phyloP scores from a whole-genome alignment of 805 yeast species.

The Maudiozyma saulgeensis region DNA sequence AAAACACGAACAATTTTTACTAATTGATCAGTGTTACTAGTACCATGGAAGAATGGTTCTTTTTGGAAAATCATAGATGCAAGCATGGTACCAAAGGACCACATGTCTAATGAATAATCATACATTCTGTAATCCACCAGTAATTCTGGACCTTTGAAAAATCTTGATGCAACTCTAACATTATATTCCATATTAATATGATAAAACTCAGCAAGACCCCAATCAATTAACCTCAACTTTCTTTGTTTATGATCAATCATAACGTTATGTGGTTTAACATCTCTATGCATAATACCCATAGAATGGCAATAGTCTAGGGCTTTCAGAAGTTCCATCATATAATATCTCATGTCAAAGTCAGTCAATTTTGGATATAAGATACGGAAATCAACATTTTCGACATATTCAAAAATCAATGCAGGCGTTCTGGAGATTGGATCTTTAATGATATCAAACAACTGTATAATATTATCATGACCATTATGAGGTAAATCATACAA shows the following conservation, averaged over 20 bases:
- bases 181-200: conserved; percentile 84
- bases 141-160: conserved; percentile 89
- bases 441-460: conserved; percentile 67
- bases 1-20: conserved; percentile 81
- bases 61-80: conserved; percentile 84
- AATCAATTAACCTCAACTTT: conserved; percentile 74
- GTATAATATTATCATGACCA: conserved; percentile 58
- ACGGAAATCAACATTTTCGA: conserved; percentile 76
- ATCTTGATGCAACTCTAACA: conserved; percentile 88
- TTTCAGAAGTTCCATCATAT: conserved; percentile 68
- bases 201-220: conserved; percentile 94
- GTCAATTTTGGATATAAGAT: conserved; percentile 70
- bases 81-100: conserved; percentile 91
- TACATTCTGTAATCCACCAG: conserved; percentile 78
- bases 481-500: conserved; percentile 27
- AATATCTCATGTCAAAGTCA: conserved; percentile 67
- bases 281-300: conserved; percentile 93
- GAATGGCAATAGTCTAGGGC: conserved; percentile 88
- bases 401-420: conserved; percentile 76
- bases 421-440: conserved; percentile 78
- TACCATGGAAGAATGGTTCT: conserved; percentile 90
- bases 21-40: conserved; percentile 81
- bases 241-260: conserved; percentile 79
- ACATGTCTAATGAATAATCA: conserved; percentile 83
- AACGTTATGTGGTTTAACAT: conserved; percentile 90